Base-by-base conservation (phyloP, 768 basidiomycete genomes). In the Cystobasidium tubakii region DNA sequence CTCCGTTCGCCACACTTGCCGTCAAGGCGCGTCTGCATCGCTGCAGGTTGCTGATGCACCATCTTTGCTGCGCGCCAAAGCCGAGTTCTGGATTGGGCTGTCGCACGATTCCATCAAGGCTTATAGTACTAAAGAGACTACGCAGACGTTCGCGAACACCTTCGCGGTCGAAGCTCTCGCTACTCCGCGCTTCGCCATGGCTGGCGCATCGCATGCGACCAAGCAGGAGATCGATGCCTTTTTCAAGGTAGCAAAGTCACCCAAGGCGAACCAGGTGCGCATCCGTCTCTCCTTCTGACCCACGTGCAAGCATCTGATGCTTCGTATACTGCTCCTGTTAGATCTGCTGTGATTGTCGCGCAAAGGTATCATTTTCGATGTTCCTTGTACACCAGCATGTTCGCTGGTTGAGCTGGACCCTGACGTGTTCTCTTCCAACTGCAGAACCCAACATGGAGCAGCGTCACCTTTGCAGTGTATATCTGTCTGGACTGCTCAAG, bases 401-500 rank as follows among this genome's bases (percentile, higher is more conserved):
- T 17, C 25, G 7, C 44, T 50, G 44, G 31, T 29, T 39, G 46
- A 69, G 21, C 39, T 50, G n/a, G 46, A 50, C 7, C n/a, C 46
- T 50, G 46, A 50, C 46, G 46, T 50, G 46, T 50, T 50, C 12
- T 50, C 12, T 50, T 21, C 21, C 46, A 29, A 12, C 91, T 92
- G 57, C 88, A 92, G 78, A 96, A 96, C 83, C 95, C 95, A 57
- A 96, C 93, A 36, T 98, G 95, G 96, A 88, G 93, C 1, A 93
- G 91, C 75, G 92, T 96, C 25, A 94, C 92, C 0, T 99, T 90
- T 80, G 95, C 92, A 39, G 88, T 98, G 17, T 98, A 98, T 82
- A 93, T 99, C 79, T 99, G 96, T 80, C 84, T 98, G 36, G 94
- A 99, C 74, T 99, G 96, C 84, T 98, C 95, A 3, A 90, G 89